These are phyloP conservation scores for Lyophyllum atratum DNA, from an alignment of 768 basidiomycete genomes.

Conservation along the genomic window DNA sequence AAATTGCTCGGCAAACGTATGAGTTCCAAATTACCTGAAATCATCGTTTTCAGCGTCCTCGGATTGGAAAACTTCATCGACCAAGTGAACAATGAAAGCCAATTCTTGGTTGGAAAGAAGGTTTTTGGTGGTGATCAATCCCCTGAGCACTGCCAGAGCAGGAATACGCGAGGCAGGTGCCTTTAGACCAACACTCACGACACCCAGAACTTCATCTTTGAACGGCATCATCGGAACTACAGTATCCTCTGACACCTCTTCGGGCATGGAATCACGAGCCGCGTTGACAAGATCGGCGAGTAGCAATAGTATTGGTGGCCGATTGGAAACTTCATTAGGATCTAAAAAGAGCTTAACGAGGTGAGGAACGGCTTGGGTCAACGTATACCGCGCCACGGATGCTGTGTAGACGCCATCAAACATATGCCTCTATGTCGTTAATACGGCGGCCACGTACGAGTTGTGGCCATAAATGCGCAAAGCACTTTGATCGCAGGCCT, in stretches of 20 bases:
- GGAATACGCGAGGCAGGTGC: constrained; percentile 49
- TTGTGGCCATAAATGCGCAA: constrained; percentile 74
- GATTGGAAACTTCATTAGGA: constrained; percentile 67
- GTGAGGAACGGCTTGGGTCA: constrained; percentile 71
- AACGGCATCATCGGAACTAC: constrained; percentile 49
- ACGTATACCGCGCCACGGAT: constrained; percentile 64
- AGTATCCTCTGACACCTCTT: constrained; percentile 17
- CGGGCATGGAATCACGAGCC: constrained; percentile 42
- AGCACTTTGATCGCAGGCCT: constrained; percentile 85
- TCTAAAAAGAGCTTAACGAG: constrained; percentile 75
- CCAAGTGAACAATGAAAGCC: constrained; percentile 74
- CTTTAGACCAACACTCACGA: constrained; percentile 60
- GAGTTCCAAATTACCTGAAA: constrained; percentile 41
- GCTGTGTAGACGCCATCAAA: constrained; percentile 40
- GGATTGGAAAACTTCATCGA: constrained; percentile 66
- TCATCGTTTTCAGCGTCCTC: constrained; percentile 56
- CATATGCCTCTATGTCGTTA: background rate
- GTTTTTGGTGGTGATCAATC: constrained; percentile 61
- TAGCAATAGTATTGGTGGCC: constrained; percentile 65
- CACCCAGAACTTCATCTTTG: constrained; percentile 77
- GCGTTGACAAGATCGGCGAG: constrained; percentile 67
- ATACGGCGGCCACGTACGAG: constrained; percentile 54
- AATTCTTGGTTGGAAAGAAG: constrained; percentile 75
- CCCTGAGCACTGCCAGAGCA: constrained; percentile 66
- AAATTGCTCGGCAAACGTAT: background rate